These are phyloP conservation scores for Lactifluus subvellereus DNA, from an alignment of 768 basidiomycete species.

Conservation along the genomic window DNA sequence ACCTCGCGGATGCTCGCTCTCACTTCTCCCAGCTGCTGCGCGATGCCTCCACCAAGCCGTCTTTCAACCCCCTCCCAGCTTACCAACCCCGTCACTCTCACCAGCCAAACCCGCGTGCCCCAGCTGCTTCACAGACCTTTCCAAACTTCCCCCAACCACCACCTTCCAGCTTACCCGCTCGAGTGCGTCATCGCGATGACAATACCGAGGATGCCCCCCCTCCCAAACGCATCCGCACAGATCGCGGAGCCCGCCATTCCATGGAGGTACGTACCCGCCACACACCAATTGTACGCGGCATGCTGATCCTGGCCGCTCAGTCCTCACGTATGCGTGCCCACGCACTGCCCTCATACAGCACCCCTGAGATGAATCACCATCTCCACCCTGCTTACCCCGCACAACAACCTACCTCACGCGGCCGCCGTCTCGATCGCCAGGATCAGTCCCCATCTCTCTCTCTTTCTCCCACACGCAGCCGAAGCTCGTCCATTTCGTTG, in stretches of 20 bases:
- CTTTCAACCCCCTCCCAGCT: conserved; percentile 16
- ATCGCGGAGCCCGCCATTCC: conserved; percentile 33
- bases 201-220: conserved; percentile 45
- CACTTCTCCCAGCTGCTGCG: conserved; percentile 22
- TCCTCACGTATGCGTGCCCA: conserved; percentile 27
- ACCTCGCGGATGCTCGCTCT: conserved; percentile 20
- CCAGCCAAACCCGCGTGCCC: conserved; percentile 3
- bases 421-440: conserved; percentile 24
- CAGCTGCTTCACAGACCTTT: conserved; percentile 27
- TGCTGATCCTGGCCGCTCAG: conserved; percentile 9
- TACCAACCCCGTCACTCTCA: conserved; percentile 16
- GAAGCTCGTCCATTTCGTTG: conserved; percentile 34
- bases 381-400: conserved; percentile 29
- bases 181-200: conserved; percentile 41
- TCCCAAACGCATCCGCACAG: conserved; percentile 41
- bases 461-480: conserved; percentile 35
- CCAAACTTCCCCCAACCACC: conserved; percentile 37
- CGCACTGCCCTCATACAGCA: conserved; percentile 25
- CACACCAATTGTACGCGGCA: neutral
- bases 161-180: conserved; percentile 33
- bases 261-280: conserved; percentile 27
- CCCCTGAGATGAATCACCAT: conserved; percentile 21
- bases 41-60: conserved; percentile 18
- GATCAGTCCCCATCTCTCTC: conserved; percentile 28
- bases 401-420: conserved; percentile 24